Evolutionary conservation across 148 eudicot genomes (phyloP), one percentile per base, ranked within the genome.

Genomic region (Mesembryanthemum crystallinum): DNA sequence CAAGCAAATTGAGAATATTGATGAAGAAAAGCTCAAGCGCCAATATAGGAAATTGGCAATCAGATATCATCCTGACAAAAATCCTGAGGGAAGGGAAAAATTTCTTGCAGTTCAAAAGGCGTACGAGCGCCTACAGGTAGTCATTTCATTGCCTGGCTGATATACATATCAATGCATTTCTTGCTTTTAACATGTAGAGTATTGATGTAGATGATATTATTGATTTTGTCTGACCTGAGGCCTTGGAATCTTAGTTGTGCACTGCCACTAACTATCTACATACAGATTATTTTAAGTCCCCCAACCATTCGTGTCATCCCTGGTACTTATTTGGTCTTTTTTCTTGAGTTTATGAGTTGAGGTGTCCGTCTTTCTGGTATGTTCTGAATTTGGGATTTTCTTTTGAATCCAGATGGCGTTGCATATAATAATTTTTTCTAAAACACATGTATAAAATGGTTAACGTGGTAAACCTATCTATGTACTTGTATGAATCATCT

Each of bases 81-180:
- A 96, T 86, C 99, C 99, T 78, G 97, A 96, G 84, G 98, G 99
- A 61, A 87, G 99, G 76, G 99, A 96, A 59, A 96, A 89, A 81
- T 96, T 96, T 84, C 97, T 91, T 75, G 96, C 97, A 8, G 99
- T 96, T 78, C 99, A 96, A 83, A 96, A 96, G 86, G 99, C 97
- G 67, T 96, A 96, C 86, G 99, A 96, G 78, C 92, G 99, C 52
- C 84, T 96, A 71, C 99, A 96, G 97, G 99, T 92, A 86, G 30
- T 20, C 49, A 52, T 77, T 61, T 73, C 24, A 17, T 47, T 47
- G 43, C 39, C 10, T 76, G 17, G 20, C 24, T 18, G 15, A 45
- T 77, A 39, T 45, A 73, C 14, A 7, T 45, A 28, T 39, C 28
- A 39, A 7, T 57, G 15, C 58, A 13, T 28, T 45, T 27, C 12